phyloP scores from a whole-genome alignment of 371 early-diverging fungal species.

The Mucor mucedo region DNA sequence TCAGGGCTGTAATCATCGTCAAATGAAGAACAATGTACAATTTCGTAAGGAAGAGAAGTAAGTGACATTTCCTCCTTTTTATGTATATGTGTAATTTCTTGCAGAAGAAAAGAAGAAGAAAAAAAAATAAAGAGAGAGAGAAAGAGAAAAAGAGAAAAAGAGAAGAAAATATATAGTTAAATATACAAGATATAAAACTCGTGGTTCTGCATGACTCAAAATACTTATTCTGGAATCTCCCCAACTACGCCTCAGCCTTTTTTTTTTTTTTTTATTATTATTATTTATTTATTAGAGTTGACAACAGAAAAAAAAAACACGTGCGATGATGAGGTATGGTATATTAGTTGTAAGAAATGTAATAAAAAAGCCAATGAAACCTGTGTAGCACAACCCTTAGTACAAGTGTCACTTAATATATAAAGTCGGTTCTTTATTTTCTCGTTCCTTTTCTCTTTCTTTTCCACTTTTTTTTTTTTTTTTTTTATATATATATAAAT shows the following conservation, averaged over 20 bases:
- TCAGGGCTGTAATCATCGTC: conserved; percentile 50
- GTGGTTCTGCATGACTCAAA: conserved; percentile 20
- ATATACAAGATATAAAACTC: conserved; percentile 7
- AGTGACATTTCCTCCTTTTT: conserved; percentile 6
- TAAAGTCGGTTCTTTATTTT: background rate
- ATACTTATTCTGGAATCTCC: background rate
- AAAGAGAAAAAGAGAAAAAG: background rate
- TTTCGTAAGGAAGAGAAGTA: conserved; percentile 27
- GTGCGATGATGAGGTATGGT: background rate
- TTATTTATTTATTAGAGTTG: background rate
- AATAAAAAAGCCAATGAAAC: conserved; percentile 1
- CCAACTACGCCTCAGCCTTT: background rate
- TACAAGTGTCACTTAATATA: background rate
- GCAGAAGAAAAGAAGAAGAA: background rate
- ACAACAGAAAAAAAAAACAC: background rate
- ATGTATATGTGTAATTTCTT: background rate
- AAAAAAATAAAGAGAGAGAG: conserved; percentile 12
- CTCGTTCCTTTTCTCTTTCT: conserved; percentile 1
- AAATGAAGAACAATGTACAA: conserved; percentile 44
- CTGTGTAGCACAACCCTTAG: background rate
- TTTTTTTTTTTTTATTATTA: background rate
- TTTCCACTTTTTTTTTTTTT: conserved; percentile 4
- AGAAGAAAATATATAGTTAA: background rate
- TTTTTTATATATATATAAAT: background rate
- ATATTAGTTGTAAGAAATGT: background rate